phyloP scores from a whole-genome alignment of 768 basidiomycete species.

The Mycena polygramma region DNA sequence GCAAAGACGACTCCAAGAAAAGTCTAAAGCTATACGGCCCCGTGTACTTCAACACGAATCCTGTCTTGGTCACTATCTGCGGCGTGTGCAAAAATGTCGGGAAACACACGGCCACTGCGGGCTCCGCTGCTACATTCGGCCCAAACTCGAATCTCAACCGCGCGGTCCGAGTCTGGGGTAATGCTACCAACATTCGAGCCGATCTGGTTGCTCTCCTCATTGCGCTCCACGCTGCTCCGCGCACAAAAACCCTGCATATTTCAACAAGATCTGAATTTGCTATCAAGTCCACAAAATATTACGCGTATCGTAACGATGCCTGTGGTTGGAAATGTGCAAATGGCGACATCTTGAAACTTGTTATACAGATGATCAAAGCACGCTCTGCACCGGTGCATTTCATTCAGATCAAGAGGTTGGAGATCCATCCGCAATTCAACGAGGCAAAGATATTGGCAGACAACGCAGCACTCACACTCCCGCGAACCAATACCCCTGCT shows the following conservation, averaged over 20 bases:
- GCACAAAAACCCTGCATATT: not conserved
- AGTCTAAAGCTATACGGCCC: not conserved
- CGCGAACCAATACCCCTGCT: not conserved
- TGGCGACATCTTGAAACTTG: slow-evolving; percentile 7
- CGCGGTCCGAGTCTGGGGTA: slow-evolving; percentile 2
- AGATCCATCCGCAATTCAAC: not conserved
- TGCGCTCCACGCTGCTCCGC: slow-evolving; percentile 3
- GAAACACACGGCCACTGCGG: not conserved
- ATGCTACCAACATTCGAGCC: not conserved
- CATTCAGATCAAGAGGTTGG: not conserved
- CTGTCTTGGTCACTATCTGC: slow-evolving; percentile 18
- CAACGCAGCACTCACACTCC: not conserved
- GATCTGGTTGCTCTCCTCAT: not conserved
- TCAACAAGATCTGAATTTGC: slow-evolving; percentile 14
- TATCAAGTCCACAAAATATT: not conserved
- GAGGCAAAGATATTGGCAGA: not conserved
- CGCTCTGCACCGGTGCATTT: slow-evolving; percentile 7
- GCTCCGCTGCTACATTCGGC: slow-evolving; percentile 1
- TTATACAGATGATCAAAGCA: not conserved
- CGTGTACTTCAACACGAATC: slow-evolving; percentile 1
- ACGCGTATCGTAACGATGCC: not conserved
- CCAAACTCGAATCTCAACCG: slow-evolving; percentile 8
- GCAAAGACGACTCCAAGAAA: slow-evolving; percentile 6
- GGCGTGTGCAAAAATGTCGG: not conserved
- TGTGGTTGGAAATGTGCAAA: slow-evolving; percentile 11